Evolutionary conservation across 208 protist genomes (phyloP).

Genomic region (Leishmania arabica): DNA sequence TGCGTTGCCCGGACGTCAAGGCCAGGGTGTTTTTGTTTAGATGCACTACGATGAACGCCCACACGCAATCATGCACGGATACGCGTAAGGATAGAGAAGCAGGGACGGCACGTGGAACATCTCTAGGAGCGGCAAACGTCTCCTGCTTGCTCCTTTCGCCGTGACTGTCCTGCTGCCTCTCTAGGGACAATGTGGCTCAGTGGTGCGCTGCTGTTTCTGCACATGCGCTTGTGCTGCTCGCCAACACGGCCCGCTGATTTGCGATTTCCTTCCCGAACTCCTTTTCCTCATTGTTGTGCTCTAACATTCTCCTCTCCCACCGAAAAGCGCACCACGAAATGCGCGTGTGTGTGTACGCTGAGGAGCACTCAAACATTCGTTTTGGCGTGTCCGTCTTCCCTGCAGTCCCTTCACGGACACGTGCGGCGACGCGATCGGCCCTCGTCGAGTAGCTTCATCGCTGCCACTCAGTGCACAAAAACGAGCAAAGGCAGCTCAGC

Average conservation of each 20-base stretch:
- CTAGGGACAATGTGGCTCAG: background rate
- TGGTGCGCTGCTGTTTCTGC: conserved; percentile 5
- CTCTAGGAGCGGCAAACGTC: background rate
- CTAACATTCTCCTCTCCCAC: background rate
- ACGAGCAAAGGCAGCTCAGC: background rate
- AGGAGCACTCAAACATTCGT: background rate
- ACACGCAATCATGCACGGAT: too few relatives aligned
- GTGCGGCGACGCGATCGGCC: background rate
- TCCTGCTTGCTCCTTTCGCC: background rate
- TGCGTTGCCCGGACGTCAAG: too few relatives aligned
- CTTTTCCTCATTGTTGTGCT: conserved; percentile 6
- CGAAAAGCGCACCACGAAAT: background rate
- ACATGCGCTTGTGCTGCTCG: too few relatives aligned
- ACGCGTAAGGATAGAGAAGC: background rate
- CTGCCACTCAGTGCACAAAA: background rate
- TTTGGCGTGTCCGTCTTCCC: background rate
- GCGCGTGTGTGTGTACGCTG: background rate
- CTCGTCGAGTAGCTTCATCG: background rate
- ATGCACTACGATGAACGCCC: background rate
- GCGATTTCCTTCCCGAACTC: conserved; percentile 1
- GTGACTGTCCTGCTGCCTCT: background rate
- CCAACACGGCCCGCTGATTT: background rate
- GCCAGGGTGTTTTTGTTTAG: background rate
- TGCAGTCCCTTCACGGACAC: background rate
- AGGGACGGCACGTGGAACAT: background rate